Base-by-base conservation (phyloP, 805 yeast genomes). In the Cyberlindnera euphorbiiphila region DNA sequence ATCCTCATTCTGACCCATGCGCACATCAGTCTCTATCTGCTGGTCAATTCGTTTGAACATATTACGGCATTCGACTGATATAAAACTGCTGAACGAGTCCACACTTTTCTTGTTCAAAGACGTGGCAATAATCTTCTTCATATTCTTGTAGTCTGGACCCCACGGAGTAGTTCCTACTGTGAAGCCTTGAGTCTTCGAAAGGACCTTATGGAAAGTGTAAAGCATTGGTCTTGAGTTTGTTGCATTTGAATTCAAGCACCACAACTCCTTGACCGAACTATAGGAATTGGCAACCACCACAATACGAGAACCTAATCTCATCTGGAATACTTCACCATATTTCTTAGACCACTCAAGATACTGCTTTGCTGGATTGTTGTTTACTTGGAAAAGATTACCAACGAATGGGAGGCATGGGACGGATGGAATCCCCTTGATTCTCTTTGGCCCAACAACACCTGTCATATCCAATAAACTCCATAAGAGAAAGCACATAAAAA, bases 271-370 rank as follows among this genome's bases (percentile, higher is more conserved):
- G 1, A 79, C 76, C 6, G 81, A 70, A 4, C 68, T 71, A 46
- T 62, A 78, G 1, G 82, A 71, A 52, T 84, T 81, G n/a, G 78
- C 89, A 13, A 85, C 78, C 10, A 85, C 69, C 1, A 80, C 72
- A 11, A 71, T 60, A 26, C 59, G 65, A 14, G 54, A 60, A 0
- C 94, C 94, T 37, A 84, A 57, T 32, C 82, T 59, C 29, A 82
- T 65, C 48, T 84, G 91, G 51, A 71, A 82, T 1, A 81, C 71
- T 6, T 64, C 57, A 5, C 73, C 68, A 43, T 70, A 67, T 11
- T 42, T 40, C n/a, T 54, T 32, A 1, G 70, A 36, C 76, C 85
- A 74, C 12, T 57, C 42, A 34, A 57, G 42, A 49, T 72, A 79
- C 8, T 58, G 59, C 13, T 64, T 35, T 9, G 85, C 71, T 0